Evolutionary conservation across 768 basidiomycete genomes (phyloP), one percentile per base, ranked within the genome.

Genomic region (Psilocybe tampanensis): DNA sequence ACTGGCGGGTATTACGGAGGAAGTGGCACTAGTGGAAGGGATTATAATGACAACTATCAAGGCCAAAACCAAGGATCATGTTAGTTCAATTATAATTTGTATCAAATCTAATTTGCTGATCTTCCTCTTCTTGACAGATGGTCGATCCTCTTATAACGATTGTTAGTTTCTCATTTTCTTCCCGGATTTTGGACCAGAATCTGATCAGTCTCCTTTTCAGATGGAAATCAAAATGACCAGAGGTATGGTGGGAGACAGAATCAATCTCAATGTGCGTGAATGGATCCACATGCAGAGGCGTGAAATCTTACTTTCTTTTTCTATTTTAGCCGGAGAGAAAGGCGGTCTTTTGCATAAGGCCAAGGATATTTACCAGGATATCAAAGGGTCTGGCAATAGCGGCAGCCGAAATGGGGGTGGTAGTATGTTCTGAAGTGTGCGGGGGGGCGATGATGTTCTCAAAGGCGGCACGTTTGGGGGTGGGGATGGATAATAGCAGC

Each of bases 271-370:
- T 33, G 47, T 48, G 17, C 15, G 47, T 44, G 8, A 5, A 29
- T 29, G 4, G 29, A 5, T 29, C 9, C 22, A 5, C 47, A 48
- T 34, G 2, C 47, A 26, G 1, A 7, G 9, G 24, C n/a, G 17
- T 8, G 18, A 8, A 12, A 11, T 12, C 45, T 11, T 47, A 52
- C n/a, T 24, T 21, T 21, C 29, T 44, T 32, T 34, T 15, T 22
- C 4, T 34, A 3, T 8, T 8, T n/a, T 47, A 32, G 39, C 21
- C 11, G 21, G 41, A 24, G 55, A 56, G 23, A 54, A 60, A 52
- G 58, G 44, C 19, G 56, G 58, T 26, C 2, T 64, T 12, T 22
- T 64, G 6, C 23, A 45, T n/a, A 51, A 48, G n/a, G 63, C 60
- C 4, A 64, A 55, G 55, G 49, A 49, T 18, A 32, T 59, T 6